Evolutionary conservation across 2,329 filamentous ascomycete species (phyloP), one percentile per base, ranked within the genome.

Genomic region (Didymosphaeria variabile): DNA sequence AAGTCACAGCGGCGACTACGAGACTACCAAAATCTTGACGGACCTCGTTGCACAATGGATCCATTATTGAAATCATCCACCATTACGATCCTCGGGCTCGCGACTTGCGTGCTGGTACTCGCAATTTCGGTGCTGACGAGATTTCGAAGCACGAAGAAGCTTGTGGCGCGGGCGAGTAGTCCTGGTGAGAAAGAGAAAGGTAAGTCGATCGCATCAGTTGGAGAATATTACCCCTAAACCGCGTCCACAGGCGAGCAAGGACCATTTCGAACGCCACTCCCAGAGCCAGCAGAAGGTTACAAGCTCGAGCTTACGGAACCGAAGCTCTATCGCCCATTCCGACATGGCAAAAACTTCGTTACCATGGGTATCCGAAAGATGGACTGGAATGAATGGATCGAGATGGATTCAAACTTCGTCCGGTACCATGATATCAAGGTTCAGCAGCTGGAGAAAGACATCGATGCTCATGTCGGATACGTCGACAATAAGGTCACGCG

Each of bases 361-460:
- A 59, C 57, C 31, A 59, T 59, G 57, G 57, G 57, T 13, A 59
- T 59, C 32, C 57, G 57, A 6, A 55, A 50, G 29, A 44, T 59
- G 36, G 57, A 59, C 34, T 59, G 50, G 50, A 59, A 55, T 42
- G 51, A 59, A 26, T 59, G 57, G 57, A 59, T 59, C 31, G 50
- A 59, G 23, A 55, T 59, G 50, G 57, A 59, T 46, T 59, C 57
- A 26, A 59, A 59, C 38, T 59, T 49, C 17, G n/a, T 55, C 19
- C 31, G 40, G 17, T 59, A 59, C 29, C 57, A 59, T 29, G 50
- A 59, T 10, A 36, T 49, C 19, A 59, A 59, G 51, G 50, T 55
- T 17, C 13, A 49, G 34, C 44, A 59, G 19, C 32, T 59, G 10
- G 32, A 55, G 9, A 49, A 55, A 17, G 50, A 59, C 29, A 34